Conservation (phyloP, 495 filamentous ascomycete species). For the Cryomyces minteri region DNA sequence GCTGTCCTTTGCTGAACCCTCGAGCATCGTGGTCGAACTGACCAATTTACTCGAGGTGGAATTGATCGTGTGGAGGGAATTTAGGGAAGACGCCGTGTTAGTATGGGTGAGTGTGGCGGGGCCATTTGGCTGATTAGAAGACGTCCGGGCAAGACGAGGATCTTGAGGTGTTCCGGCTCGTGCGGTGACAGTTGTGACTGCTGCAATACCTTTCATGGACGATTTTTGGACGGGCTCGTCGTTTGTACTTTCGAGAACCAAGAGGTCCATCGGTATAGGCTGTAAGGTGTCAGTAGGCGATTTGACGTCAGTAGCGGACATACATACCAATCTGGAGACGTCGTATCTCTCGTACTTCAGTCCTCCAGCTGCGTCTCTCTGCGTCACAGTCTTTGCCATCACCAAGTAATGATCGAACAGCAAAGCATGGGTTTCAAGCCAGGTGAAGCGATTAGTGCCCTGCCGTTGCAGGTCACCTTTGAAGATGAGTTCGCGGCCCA, state of each 20-base stretch:
- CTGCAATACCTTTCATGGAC: constrained; percentile 55
- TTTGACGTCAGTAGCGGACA: neutral
- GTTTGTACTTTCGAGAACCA: constrained; percentile 76
- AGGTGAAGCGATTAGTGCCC: constrained; percentile 70
- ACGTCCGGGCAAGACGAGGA: constrained; percentile 30
- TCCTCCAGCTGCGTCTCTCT: constrained; percentile 42
- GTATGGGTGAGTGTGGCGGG: constrained; percentile 43
- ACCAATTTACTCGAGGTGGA: constrained; percentile 26
- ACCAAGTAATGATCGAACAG: constrained; percentile 96
- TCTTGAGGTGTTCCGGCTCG: constrained; percentile 24
- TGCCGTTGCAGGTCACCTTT: constrained; percentile 79
- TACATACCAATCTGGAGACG: constrained; percentile 70
- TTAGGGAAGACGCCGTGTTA: constrained; percentile 35
- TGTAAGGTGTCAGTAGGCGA: constrained; percentile 8
- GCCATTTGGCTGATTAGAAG: constrained; percentile 29
- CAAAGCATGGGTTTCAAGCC: constrained; percentile 82
- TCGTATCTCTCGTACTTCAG: constrained; percentile 77
- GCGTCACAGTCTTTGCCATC: constrained; percentile 59
- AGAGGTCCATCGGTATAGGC: constrained; percentile 93
- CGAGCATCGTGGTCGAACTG: constrained; percentile 29
- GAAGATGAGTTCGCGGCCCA: constrained; percentile 76
- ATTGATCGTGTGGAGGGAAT: constrained; percentile 28
- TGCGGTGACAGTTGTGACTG: constrained; percentile 37
- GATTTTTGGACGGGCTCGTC: constrained; percentile 84
- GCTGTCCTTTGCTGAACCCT: constrained; percentile 40